phyloP scores from a whole-genome alignment of 108 stramenopile species.

The Skeletonema grethae region DNA sequence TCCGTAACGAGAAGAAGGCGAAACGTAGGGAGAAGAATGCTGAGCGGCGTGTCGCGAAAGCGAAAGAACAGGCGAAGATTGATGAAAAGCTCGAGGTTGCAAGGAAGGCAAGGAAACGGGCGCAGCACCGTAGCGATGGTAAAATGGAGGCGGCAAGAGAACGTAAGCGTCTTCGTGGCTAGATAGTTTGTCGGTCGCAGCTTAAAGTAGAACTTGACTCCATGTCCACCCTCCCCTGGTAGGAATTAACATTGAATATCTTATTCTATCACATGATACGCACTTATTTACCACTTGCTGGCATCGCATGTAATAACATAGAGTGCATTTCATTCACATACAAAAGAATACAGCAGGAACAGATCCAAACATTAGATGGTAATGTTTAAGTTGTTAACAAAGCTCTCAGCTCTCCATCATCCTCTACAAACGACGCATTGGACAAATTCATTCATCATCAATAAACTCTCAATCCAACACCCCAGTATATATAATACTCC shows the following conservation, averaged over 20 bases:
- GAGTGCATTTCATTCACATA: too few species aligned
- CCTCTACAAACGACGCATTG: not conserved
- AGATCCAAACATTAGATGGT: conserved; percentile 2
- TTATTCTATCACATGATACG: too few species aligned
- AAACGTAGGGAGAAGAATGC: conserved; percentile 73
- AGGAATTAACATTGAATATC: not conserved
- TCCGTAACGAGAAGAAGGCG: conserved; percentile 84
- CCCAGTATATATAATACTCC: not conserved
- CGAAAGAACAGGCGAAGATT: conserved; percentile 70
- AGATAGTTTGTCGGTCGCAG: not conserved
- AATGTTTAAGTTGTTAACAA: conserved; percentile 4
- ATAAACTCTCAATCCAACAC: not conserved
- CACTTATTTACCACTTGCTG: too few species aligned
- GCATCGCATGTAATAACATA: too few species aligned
- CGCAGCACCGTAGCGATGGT: conserved; percentile 80
- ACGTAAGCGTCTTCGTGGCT: conserved; percentile 51
- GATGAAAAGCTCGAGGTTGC: conserved; percentile 65
- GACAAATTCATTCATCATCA: not conserved
- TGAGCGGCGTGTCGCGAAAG: conserved; percentile 52
- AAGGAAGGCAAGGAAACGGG: conserved; percentile 75
- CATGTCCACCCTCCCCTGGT: not conserved
- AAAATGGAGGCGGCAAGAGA: conserved; percentile 74
- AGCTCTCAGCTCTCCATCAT: conserved; percentile 5
- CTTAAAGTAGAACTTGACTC: not conserved
- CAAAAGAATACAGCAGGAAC: not conserved